A percentile compares a stretch with the other conserved stretches of the same genome.
These are phyloP conservation scores for Schwanniomyces vanrijiae DNA, from an alignment of 805 yeast species.

Conservation along the genomic window DNA sequence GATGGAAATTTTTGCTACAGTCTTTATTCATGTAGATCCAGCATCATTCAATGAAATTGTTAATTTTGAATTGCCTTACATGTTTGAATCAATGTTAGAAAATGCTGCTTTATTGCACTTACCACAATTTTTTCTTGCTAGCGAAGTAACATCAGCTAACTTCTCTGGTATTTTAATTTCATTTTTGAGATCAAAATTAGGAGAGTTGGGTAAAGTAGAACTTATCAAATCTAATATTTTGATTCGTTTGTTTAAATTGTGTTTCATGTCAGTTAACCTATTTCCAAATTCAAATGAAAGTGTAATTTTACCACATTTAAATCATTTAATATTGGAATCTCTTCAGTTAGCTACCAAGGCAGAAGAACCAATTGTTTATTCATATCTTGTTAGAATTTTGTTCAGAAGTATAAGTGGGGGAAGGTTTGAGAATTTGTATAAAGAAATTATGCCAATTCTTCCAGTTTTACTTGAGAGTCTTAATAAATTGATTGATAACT, in stretches of 20 bases:
- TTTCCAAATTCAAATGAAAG: slow-evolving; percentile 86
- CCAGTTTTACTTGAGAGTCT: slow-evolving; percentile 85
- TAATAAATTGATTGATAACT: slow-evolving; percentile 77
- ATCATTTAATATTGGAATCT: slow-evolving; percentile 77
- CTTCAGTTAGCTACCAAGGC: slow-evolving; percentile 79
- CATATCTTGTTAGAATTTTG: slow-evolving; percentile 80
- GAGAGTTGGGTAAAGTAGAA: slow-evolving; percentile 79
- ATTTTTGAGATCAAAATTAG: slow-evolving; percentile 70
- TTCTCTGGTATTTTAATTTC: slow-evolving; percentile 81
- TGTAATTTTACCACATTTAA: slow-evolving; percentile 85
- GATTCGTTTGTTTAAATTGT: slow-evolving; percentile 82
- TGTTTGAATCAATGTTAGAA: slow-evolving; percentile 75
- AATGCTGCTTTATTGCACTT: slow-evolving; percentile 86
- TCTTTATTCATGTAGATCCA: slow-evolving; percentile 90
- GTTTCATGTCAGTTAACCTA: slow-evolving; percentile 93
- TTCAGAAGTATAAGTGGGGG: slow-evolving; percentile 98
- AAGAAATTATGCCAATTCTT: slow-evolving; percentile 86
- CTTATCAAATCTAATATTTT: slow-evolving; percentile 75
- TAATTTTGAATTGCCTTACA: slow-evolving; percentile 71
- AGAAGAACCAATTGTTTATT: slow-evolving; percentile 87
- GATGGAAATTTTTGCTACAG: slow-evolving; percentile 93
- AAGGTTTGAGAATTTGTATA: slow-evolving; percentile 86
- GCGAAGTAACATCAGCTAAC: slow-evolving; percentile 91
- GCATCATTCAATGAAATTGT: slow-evolving; percentile 94
- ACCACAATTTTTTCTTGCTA: slow-evolving; percentile 91